These are phyloP conservation scores for Haplosporangium sp. DNA, from an alignment of 371 early-diverging fungal genomes.

Conservation along the genomic window DNA sequence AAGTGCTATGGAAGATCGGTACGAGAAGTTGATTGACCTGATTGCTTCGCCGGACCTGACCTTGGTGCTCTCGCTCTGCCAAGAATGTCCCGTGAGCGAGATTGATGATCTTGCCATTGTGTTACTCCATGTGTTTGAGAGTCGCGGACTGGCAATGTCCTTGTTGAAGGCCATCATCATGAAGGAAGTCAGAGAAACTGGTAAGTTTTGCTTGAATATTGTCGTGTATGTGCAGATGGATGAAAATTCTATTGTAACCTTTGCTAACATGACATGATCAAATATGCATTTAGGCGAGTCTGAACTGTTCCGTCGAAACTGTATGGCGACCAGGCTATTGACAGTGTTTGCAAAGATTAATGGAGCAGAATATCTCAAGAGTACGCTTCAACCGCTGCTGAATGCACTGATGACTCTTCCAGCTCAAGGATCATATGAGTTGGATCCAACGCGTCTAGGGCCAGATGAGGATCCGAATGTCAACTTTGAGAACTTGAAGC, in stretches of 20 bases:
- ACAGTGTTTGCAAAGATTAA: constrained; percentile 84
- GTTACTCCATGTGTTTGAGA: constrained; percentile 84
- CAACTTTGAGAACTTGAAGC: constrained; percentile 85
- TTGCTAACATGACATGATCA: background rate
- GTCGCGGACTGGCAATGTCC: constrained; percentile 74
- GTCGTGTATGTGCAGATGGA: background rate
- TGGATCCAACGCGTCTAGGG: constrained; percentile 84
- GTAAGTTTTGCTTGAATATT: constrained; percentile 38
- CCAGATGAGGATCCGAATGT: constrained; percentile 69
- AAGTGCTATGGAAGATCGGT: constrained; percentile 78
- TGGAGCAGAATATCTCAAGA: constrained; percentile 86
- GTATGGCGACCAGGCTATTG: constrained; percentile 89
- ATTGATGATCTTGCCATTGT: constrained; percentile 88
- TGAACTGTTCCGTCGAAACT: constrained; percentile 91
- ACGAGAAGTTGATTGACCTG: constrained; percentile 80
- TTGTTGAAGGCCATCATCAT: constrained; percentile 86
- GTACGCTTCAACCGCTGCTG: constrained; percentile 82
- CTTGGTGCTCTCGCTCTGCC: constrained; percentile 84
- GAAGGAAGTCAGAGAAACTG: constrained; percentile 84
- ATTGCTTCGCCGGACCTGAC: constrained; percentile 67
- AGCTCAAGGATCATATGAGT: constrained; percentile 72
- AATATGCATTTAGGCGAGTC: constrained; percentile 62
- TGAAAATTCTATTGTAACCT: background rate
- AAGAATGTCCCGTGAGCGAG: constrained; percentile 87
- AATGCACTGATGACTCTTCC: constrained; percentile 63